Evolutionary conservation across 176 grass and related monocot species (phyloP).

Genomic region (Cymbopogon citratus): DNA sequence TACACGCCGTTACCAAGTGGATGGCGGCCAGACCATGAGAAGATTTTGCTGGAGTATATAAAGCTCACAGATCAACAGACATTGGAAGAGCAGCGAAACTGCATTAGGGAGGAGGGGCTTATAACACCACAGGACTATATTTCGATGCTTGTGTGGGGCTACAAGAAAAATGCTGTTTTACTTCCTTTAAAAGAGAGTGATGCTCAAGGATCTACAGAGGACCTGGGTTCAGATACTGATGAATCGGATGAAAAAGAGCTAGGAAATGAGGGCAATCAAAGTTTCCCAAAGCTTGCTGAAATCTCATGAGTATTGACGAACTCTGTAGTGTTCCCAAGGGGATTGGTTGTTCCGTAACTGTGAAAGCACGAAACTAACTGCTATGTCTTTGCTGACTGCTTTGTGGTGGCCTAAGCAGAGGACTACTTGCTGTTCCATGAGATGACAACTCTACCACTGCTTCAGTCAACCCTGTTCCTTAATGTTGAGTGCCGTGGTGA

Average conservation of each 20-base stretch:
- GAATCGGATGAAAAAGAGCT: slow-evolving; percentile 30
- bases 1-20: slow-evolving; percentile 66
- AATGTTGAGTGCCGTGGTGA: neutral
- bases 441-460: neutral
- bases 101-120: slow-evolving; percentile 83
- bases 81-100: slow-evolving; percentile 55
- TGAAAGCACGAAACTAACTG: slow-evolving; percentile 2
- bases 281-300: slow-evolving; percentile 34
- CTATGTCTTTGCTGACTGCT: slow-evolving; percentile 9
- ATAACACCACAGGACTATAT: slow-evolving; percentile 77
- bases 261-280: slow-evolving; percentile 9
- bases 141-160: slow-evolving; percentile 96
- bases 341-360: neutral
- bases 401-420: slow-evolving; percentile 6
- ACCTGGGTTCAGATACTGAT: slow-evolving; percentile 43
- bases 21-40: slow-evolving; percentile 84
- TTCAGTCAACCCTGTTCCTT: slow-evolving; percentile 4
- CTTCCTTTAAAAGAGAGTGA: slow-evolving; percentile 38
- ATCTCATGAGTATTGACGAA: slow-evolving; percentile 21
- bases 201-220: slow-evolving; percentile 38
- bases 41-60: slow-evolving; percentile 84
- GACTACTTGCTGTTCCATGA: neutral
- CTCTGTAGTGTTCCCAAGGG: neutral
- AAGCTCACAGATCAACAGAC: slow-evolving; percentile 62
- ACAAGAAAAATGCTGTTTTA: slow-evolving; percentile 83